Conservation (phyloP, 129 eudicot genomes). For the Artemisia annua region DNA sequence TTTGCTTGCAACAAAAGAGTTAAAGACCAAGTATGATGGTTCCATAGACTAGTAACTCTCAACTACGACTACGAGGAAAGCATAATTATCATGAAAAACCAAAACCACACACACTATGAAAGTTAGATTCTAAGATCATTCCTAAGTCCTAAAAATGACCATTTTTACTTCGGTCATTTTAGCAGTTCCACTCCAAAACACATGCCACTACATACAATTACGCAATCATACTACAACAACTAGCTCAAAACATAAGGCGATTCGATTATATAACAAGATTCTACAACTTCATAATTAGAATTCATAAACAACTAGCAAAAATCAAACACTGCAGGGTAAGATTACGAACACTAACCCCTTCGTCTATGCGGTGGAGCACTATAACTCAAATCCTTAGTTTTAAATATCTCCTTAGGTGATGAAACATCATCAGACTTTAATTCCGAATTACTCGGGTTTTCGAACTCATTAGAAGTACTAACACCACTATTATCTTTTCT, state of each 20-base stretch:
- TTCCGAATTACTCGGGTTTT: too few species aligned
- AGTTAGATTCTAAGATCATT: constrained; percentile 23
- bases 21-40: constrained; percentile 15
- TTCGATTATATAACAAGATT: neutral
- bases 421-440: constrained; percentile 18
- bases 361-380: constrained; percentile 48
- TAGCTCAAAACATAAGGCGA: neutral
- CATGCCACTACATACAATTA: constrained; percentile 12
- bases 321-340: neutral
- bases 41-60: too few species aligned
- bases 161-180: neutral
- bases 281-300: neutral
- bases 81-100: constrained; percentile 10
- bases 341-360: constrained; percentile 46
- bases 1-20: neutral
- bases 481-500: constrained; percentile 29
- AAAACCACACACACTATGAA: neutral
- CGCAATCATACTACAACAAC: neutral
- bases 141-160: constrained; percentile 1
- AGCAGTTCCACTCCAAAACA: neutral
- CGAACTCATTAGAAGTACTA: constrained; percentile 30
- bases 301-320: constrained; percentile 12
- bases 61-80: neutral
- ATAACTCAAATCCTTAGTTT: constrained; percentile 38
- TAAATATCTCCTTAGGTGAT: constrained; percentile 38